phyloP scores from a whole-genome alignment of 305 asterid genomes.

The Coffea humblotiana region DNA sequence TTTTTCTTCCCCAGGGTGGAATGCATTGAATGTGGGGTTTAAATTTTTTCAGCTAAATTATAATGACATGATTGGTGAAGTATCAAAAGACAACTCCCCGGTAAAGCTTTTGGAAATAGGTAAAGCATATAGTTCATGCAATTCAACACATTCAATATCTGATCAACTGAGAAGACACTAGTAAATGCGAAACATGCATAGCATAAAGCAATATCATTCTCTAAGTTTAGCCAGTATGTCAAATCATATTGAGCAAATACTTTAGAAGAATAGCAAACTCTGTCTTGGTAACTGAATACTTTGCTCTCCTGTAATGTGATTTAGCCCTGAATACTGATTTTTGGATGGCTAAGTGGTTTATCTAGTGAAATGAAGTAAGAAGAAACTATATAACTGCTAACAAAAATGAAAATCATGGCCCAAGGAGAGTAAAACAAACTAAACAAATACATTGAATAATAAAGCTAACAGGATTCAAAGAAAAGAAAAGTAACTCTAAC shows the following conservation, averaged over 20 bases:
- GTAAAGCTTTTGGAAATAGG: too few species aligned
- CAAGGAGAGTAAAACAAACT: not conserved
- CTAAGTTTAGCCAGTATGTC: not conserved
- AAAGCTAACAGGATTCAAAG: not conserved
- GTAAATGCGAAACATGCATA: not conserved
- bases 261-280: not conserved
- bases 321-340: not conserved
- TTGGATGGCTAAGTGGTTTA: not conserved
- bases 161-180: not conserved
- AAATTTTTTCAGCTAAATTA: not conserved
- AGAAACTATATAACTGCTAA: not conserved
- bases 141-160: not conserved
- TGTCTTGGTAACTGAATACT: not conserved
- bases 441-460: not conserved
- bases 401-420: not conserved
- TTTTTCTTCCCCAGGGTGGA: not conserved
- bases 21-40: not conserved
- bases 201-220: not conserved
- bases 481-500: not conserved
- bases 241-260: not conserved
- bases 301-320: not conserved
- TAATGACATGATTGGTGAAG: not conserved
- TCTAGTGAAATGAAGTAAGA: not conserved
- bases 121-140: not conserved
- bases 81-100: not conserved